Evolutionary conservation across 768 basidiomycete species (phyloP).

Genomic region (Asterophora lycoperdoides): DNA sequence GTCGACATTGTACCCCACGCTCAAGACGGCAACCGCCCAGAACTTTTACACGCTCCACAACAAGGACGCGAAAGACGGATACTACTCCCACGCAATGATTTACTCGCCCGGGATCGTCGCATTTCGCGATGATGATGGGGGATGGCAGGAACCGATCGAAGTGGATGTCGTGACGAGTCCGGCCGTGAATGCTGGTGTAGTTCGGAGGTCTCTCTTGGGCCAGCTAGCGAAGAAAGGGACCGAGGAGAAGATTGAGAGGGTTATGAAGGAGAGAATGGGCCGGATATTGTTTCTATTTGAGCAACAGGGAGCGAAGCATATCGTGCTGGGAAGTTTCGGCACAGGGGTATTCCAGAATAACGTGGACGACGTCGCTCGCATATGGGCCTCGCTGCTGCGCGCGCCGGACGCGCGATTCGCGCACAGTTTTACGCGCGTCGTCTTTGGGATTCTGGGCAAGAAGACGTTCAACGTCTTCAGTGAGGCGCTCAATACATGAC

Average conservation of each 20-base stretch:
- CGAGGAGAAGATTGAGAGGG: slow-evolving; percentile 40
- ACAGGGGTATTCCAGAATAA: slow-evolving; percentile 75
- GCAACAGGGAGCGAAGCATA: slow-evolving; percentile 48
- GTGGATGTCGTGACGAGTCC: slow-evolving; percentile 68
- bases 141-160: slow-evolving; percentile 50
- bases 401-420: slow-evolving; percentile 49
- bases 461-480: slow-evolving; percentile 27
- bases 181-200: slow-evolving; percentile 65
- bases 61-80: slow-evolving; percentile 44
- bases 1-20: slow-evolving; percentile 63
- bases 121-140: slow-evolving; percentile 61
- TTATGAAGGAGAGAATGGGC: slow-evolving; percentile 70
- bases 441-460: slow-evolving; percentile 55
- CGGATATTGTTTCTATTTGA: slow-evolving; percentile 65
- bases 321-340: slow-evolving; percentile 74
- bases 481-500: slow-evolving; percentile 10
- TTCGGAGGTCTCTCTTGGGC: slow-evolving; percentile 26
- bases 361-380: slow-evolving; percentile 50
- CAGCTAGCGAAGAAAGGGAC: slow-evolving; percentile 16
- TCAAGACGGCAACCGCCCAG: slow-evolving; percentile 49
- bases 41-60: slow-evolving; percentile 63
- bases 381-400: slow-evolving; percentile 62
- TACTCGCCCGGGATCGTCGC: slow-evolving; percentile 62
- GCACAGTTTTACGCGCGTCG: slow-evolving; percentile 53
- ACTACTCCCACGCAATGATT: slow-evolving; percentile 77